These are phyloP conservation scores for Agapanthus africanus DNA, from an alignment of 106 monocot species.

Conservation along the genomic window DNA sequence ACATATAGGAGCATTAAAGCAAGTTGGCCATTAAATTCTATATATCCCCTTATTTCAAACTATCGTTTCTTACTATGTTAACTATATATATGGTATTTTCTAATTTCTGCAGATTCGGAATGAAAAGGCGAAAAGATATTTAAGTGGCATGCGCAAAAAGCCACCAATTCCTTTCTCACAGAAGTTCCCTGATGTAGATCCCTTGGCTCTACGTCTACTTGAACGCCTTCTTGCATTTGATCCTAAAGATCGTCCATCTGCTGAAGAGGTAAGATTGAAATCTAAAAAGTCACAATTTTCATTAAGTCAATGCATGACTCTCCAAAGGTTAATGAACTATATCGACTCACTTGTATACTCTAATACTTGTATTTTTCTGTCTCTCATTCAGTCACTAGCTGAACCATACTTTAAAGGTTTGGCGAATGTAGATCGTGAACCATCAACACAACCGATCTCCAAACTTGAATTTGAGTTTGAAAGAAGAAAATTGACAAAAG, in stretches of 20 bases:
- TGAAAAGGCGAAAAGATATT: constrained; percentile 33
- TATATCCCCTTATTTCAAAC: not conserved
- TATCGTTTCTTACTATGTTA: not conserved
- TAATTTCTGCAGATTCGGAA: constrained; percentile 23
- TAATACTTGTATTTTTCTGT: not conserved
- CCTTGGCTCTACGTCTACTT: constrained; percentile 16
- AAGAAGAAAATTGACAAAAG: constrained; percentile 62
- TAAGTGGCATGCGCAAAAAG: constrained; percentile 25
- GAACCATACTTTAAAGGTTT: constrained; percentile 64
- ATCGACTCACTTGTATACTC: not conserved
- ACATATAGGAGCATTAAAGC: not conserved
- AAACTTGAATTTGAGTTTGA: constrained; percentile 84
- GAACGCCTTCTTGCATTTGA: constrained; percentile 31
- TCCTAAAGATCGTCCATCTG: constrained; percentile 31
- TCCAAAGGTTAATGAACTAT: not conserved
- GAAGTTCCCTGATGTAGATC: constrained; percentile 29
- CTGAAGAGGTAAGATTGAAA: constrained; percentile 24
- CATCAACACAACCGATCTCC: constrained; percentile 52
- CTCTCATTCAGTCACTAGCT: constrained; percentile 39
- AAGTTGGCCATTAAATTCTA: not conserved
- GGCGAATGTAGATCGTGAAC: constrained; percentile 57
- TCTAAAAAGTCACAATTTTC: not conserved
- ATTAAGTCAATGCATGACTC: not conserved
- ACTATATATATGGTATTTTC: not conserved
- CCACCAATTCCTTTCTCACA: constrained; percentile 20